Percentiles rank a stretch among this genome's conserved stretches.
These are phyloP conservation scores for Prunus padus DNA, from an alignment of 306 rosid species.

Conservation along the genomic window DNA sequence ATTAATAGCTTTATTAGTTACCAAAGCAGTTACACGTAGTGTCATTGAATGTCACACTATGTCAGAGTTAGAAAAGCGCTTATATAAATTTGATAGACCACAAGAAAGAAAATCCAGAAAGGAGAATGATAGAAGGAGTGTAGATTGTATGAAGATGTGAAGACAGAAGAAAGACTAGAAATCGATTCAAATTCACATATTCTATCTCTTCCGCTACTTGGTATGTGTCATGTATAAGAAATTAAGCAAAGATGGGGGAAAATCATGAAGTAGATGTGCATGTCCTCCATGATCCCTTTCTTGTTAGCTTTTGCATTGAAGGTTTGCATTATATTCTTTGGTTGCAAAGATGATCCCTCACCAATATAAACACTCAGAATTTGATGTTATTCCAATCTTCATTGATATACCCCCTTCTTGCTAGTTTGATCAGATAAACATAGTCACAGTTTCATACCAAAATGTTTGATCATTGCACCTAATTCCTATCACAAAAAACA, in stretches of 20 bases:
- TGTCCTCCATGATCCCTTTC: not conserved
- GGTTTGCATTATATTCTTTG: not conserved
- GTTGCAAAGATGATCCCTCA: not conserved
- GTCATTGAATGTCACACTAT: not conserved
- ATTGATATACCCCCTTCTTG: too few relatives aligned
- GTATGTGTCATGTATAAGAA: not conserved
- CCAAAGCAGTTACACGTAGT: not conserved
- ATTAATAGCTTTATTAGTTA: not conserved
- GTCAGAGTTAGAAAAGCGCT: not conserved
- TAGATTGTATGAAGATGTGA: not conserved
- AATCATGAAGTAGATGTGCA: not conserved
- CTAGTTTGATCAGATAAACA: too few relatives aligned
- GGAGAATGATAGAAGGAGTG: not conserved
- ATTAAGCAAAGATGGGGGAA: not conserved
- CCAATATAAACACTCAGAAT: too few relatives aligned
- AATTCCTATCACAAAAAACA: too few relatives aligned
- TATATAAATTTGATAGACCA: not conserved
- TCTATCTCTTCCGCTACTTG: not conserved
- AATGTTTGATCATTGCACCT: too few relatives aligned
- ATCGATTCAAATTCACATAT: constrained; percentile 6
- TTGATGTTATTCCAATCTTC: too few relatives aligned
- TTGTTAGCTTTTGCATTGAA: not conserved
- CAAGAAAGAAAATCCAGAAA: not conserved
- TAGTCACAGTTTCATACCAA: too few relatives aligned
- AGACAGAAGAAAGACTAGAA: not conserved